A percentile compares a stretch with the other conserved stretches of the same genome.
These are phyloP conservation scores for Penicillium parvum DNA, from an alignment of 495 filamentous ascomycete species.

Conservation along the genomic window DNA sequence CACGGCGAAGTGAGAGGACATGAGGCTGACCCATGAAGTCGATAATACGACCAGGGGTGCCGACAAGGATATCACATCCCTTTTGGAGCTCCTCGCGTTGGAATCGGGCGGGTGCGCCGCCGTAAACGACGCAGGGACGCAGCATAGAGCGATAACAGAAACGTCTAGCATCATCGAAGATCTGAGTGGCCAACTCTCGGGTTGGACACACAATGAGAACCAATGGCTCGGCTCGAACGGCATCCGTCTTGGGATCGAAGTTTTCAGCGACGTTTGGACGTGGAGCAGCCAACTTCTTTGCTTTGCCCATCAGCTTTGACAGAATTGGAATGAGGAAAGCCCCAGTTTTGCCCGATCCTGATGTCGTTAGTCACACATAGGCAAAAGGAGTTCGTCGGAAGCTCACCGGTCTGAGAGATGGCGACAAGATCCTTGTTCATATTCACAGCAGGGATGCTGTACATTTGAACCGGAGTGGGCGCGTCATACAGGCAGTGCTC, in stretches of 20 bases:
- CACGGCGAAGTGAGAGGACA: conserved; percentile 66
- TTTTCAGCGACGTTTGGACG: conserved; percentile 57
- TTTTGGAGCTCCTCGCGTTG: conserved; percentile 68
- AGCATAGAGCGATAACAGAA: conserved; percentile 93
- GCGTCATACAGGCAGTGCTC: conserved; percentile 56
- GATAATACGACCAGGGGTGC: conserved; percentile 76
- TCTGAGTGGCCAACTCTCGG: conserved; percentile 86
- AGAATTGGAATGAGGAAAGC: conserved; percentile 87
- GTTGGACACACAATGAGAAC: conserved; percentile 82
- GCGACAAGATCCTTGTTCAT: conserved; percentile 74
- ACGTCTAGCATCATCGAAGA: conserved; percentile 88
- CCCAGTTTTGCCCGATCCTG: conserved; percentile 94
- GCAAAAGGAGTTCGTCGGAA: background rate
- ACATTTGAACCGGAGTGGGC: conserved; percentile 85
- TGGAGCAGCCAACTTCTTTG: conserved; percentile 70
- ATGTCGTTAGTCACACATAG: conserved; percentile 5
- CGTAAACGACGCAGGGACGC: conserved; percentile 87
- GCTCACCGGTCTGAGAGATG: conserved; percentile 86
- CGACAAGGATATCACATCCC: conserved; percentile 88
- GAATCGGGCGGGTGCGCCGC: conserved; percentile 63
- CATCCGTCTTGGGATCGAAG: conserved; percentile 36
- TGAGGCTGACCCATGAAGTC: conserved; percentile 72
- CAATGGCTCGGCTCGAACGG: conserved; percentile 72
- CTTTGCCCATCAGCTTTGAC: conserved; percentile 91
- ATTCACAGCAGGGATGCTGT: conserved; percentile 71